Percentiles rank a stretch among this genome's conserved stretches.
Conservation (phyloP, 768 basidiomycete genomes). For the Galerina marginata region DNA sequence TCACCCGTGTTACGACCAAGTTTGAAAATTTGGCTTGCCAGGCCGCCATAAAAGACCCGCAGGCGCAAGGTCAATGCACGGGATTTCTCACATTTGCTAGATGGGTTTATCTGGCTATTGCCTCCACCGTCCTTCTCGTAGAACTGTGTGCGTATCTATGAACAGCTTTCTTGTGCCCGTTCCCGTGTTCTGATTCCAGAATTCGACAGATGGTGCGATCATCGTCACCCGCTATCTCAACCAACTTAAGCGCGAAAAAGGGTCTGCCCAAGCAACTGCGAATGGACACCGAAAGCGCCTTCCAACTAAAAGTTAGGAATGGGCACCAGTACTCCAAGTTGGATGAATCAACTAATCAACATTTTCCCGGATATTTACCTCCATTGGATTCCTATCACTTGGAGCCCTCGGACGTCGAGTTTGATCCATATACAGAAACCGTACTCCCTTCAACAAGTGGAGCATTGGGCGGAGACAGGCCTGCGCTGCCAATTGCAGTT, state of each 20-base stretch:
- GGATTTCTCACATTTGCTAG: slow-evolving; percentile 46
- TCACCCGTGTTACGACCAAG: slow-evolving; percentile 50
- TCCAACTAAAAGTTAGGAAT: slow-evolving; percentile 32
- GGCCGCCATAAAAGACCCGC: slow-evolving; percentile 43
- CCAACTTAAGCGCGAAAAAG: slow-evolving; percentile 56
- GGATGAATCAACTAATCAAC: slow-evolving; percentile 12
- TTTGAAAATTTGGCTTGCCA: slow-evolving; percentile 52
- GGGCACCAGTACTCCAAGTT: slow-evolving; percentile 31
- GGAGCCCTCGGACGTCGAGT: slow-evolving; percentile 31
- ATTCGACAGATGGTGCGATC: slow-evolving; percentile 52
- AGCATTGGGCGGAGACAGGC: slow-evolving; percentile 12
- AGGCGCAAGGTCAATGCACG: slow-evolving; percentile 50
- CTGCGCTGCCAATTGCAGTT: slow-evolving; percentile 29
- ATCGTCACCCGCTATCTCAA: slow-evolving; percentile 60
- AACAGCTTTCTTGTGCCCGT: background rate
- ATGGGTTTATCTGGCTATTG: slow-evolving; percentile 52
- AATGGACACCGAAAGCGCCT: slow-evolving; percentile 40
- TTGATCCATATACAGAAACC: slow-evolving; percentile 46
- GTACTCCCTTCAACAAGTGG: slow-evolving; percentile 9
- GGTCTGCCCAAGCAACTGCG: slow-evolving; percentile 42
- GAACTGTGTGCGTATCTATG: slow-evolving; percentile 58
- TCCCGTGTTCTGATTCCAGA: slow-evolving; percentile 25
- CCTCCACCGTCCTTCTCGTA: slow-evolving; percentile 48
- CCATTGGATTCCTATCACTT: slow-evolving; percentile 12
- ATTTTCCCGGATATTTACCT: slow-evolving; percentile 5